Percentiles rank a stretch among this genome's conserved stretches.
Evolutionary conservation across 208 protist genomes (phyloP).

Genomic region (Jaenimonas drosophilae): DNA sequence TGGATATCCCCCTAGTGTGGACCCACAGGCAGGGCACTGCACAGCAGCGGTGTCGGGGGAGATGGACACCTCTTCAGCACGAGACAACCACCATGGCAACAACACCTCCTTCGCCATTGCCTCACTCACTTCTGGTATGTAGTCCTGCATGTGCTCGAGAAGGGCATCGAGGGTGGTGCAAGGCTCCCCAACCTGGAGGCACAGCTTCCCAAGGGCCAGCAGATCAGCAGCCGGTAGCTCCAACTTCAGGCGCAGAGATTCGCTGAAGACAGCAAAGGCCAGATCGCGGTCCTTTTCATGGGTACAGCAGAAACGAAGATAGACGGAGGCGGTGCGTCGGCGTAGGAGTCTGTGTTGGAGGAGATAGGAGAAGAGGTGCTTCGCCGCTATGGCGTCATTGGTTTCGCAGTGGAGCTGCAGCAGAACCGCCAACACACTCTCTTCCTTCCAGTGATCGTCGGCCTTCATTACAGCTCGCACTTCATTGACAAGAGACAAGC

Average conservation of each 20-base stretch:
- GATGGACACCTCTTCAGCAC: not conserved
- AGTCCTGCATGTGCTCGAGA: constrained; percentile 44
- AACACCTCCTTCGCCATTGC: constrained; percentile 30
- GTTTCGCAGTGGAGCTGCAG: constrained; percentile 52
- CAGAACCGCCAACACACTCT: constrained; percentile 47
- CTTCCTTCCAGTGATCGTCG: constrained; percentile 23
- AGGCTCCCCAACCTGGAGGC: constrained; percentile 29
- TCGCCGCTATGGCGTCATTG: constrained; percentile 25
- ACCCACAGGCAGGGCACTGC: constrained; percentile 10
- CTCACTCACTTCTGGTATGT: constrained; percentile 19
- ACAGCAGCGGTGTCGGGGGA: not conserved
- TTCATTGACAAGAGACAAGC: constrained; percentile 30
- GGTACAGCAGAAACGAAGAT: constrained; percentile 41
- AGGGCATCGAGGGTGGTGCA: constrained; percentile 30
- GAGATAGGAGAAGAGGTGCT: constrained; percentile 47
- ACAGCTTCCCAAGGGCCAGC: constrained; percentile 29
- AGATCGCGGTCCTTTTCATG: constrained; percentile 11
- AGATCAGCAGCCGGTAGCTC: constrained; percentile 38
- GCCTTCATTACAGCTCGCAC: constrained; percentile 12
- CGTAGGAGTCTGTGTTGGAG: constrained; percentile 29
- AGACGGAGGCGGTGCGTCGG: constrained; percentile 35
- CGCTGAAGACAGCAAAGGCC: constrained; percentile 34
- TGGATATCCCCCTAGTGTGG: constrained; percentile 18
- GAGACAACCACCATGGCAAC: constrained; percentile 19
- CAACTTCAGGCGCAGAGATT: constrained; percentile 25